Conservation (phyloP, 164 flowering plant genomes). For the Macadamia integrifolia region DNA sequence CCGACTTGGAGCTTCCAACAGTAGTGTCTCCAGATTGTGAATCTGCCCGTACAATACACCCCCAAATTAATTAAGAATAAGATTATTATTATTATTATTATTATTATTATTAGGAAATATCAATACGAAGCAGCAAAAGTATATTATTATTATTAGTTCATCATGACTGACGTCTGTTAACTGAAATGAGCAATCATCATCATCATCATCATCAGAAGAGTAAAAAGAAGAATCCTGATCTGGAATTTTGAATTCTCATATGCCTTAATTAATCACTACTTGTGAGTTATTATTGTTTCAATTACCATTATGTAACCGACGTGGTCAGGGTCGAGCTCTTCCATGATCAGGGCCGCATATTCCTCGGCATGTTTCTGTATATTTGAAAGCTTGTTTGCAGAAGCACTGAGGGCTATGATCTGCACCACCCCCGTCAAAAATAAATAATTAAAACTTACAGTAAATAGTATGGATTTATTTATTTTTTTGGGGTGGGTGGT, state of each 20-base stretch:
- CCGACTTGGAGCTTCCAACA: constrained; percentile 31
- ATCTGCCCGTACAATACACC: constrained; percentile 7
- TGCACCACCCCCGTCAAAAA: constrained; percentile 6
- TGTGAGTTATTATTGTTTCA: no score
- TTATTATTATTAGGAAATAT: no score
- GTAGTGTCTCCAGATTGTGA: constrained; percentile 27
- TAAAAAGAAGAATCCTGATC: no score
- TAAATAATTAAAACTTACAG: no score
- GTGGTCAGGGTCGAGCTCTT: constrained; percentile 49
- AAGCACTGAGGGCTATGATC: constrained; percentile 49
- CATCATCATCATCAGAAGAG: no score
- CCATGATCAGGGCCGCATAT: constrained; percentile 59
- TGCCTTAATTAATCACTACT: no score
- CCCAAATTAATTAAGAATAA: not conserved
- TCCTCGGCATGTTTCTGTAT: constrained; percentile 49
- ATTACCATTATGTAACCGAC: constrained; percentile 45
- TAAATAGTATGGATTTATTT: no score
- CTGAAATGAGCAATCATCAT: not conserved
- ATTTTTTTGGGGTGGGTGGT: no score
- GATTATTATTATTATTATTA: no score
- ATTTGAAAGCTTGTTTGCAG: constrained; percentile 45
- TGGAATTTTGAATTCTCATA: no score
- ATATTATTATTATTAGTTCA: not conserved
- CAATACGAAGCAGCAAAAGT: no score
- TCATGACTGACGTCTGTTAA: not conserved